A percentile compares a stretch with the other conserved stretches of the same genome.
Conservation (phyloP, 2,329 filamentous ascomycete species). For the Fusarium armeniacum region DNA sequence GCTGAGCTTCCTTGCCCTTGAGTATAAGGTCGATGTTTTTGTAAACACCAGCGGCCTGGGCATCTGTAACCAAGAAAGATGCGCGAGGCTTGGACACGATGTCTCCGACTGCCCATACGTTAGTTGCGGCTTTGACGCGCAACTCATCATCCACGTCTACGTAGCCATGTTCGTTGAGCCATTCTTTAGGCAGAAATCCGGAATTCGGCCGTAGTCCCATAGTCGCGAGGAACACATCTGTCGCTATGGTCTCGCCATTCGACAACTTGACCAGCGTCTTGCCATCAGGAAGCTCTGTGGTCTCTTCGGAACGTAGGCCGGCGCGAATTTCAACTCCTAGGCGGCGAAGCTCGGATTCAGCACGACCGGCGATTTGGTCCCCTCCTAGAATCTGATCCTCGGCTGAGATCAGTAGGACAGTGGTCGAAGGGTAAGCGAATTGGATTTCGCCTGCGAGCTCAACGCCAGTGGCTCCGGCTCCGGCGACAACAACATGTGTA, state of each 20-base stretch:
- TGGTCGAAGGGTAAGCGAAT: conserved; percentile 64
- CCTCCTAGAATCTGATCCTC: conserved; percentile 60
- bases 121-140: conserved; percentile 60
- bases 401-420: conserved; percentile 63
- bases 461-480: conserved; percentile 69
- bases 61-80: conserved; percentile 72
- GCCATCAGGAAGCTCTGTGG: conserved; percentile 56
- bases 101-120: conserved; percentile 69
- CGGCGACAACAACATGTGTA: conserved; percentile 68
- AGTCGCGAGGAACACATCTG: conserved; percentile 70
- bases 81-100: conserved; percentile 66
- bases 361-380: conserved; percentile 59
- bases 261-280: conserved; percentile 64
- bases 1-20: conserved; percentile 59
- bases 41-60: conserved; percentile 66
- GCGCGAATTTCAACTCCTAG: conserved; percentile 65
- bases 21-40: conserved; percentile 67
- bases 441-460: conserved; percentile 69
- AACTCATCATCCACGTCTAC: conserved; percentile 66
- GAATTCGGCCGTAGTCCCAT: conserved; percentile 69
- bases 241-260: conserved; percentile 62
- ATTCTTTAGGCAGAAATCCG: conserved; percentile 62
- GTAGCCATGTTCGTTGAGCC: conserved; percentile 61
- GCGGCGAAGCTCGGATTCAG: conserved; percentile 64
- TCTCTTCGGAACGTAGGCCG: conserved; percentile 57